Percentiles rank a stretch among this genome's conserved stretches.
phyloP scores from a whole-genome alignment of 352 stramenopile species.

The Phytophthora vignae region DNA sequence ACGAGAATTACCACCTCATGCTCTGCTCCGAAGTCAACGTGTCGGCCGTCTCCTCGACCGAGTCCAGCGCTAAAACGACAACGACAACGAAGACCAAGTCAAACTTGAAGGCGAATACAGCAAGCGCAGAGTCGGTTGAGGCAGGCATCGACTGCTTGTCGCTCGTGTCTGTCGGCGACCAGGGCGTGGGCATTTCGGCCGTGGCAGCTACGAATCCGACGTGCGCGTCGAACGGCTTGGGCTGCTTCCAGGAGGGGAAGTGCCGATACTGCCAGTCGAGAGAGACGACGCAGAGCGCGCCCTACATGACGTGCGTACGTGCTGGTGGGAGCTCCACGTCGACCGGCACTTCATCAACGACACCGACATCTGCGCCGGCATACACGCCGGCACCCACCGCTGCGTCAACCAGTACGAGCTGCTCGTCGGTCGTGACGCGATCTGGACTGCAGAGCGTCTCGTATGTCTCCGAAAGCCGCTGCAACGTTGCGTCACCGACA shows the following conservation, averaged over 20 bases:
- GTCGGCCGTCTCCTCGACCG: neutral
- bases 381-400: conserved; percentile 22
- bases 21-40: conserved; percentile 26
- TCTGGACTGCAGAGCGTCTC: conserved; percentile 51
- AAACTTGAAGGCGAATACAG: neutral
- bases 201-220: conserved; percentile 24
- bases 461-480: conserved; percentile 53
- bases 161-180: conserved; percentile 37
- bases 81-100: neutral
- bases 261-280: conserved; percentile 55
- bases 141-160: conserved; percentile 29
- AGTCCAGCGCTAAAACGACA: neutral
- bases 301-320: conserved; percentile 36
- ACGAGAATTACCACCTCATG: conserved; percentile 9
- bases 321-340: conserved; percentile 12
- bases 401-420: conserved; percentile 36
- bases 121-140: neutral
- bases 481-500: conserved; percentile 35
- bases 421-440: conserved; percentile 32
- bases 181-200: conserved; percentile 39
- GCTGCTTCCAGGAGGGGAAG: conserved; percentile 32
- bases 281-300: conserved; percentile 29
- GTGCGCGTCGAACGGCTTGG: conserved; percentile 36
- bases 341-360: conserved; percentile 12
- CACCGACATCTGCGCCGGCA: neutral